Conservation (phyloP, 2,329 filamentous ascomycete species). For the Alternaria rosae region DNA sequence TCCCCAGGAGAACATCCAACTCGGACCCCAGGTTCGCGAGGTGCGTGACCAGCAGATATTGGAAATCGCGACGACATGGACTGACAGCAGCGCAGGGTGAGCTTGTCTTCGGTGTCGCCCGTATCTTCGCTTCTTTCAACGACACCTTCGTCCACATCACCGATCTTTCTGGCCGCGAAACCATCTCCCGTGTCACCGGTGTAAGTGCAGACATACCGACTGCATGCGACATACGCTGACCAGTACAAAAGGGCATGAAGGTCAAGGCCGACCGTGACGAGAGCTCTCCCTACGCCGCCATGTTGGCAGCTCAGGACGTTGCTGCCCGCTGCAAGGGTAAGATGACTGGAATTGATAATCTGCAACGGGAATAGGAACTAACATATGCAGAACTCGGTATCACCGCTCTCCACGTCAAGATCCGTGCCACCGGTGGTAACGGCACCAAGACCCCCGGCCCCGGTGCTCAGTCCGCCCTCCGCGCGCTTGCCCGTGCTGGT, state of each 20-base stretch:
- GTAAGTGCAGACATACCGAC: constrained; percentile 56
- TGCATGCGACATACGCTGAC: constrained; percentile 8
- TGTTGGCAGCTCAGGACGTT: constrained; percentile 97
- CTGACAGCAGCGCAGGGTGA: constrained; percentile 68
- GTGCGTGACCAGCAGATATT: constrained; percentile 52
- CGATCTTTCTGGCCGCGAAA: constrained; percentile 98
- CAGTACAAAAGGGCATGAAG: constrained; percentile 72
- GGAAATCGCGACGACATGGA: constrained; percentile 18
- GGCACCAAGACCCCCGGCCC: constrained; percentile 99
- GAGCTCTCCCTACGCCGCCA: constrained; percentile 99
- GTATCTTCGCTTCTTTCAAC: constrained; percentile 87
- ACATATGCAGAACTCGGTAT: constrained; percentile 70
- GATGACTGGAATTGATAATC: background rate
- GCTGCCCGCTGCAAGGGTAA: constrained; percentile 79
- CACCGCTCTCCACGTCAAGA: constrained; percentile 99
- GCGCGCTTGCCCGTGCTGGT: constrained; percentile 96
- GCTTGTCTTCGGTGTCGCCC: constrained; percentile 97
- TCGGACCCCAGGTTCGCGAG: constrained; percentile 96
- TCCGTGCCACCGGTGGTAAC: constrained; percentile 99
- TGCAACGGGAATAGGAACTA: background rate
- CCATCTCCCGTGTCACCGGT: constrained; percentile 99
- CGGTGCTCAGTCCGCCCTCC: constrained; percentile 98
- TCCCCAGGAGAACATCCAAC: constrained; percentile 87
- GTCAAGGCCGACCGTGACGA: constrained; percentile 97
- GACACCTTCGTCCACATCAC: constrained; percentile 88